Evolutionary conservation across 106 monocot species (phyloP).

Genomic region (Hemerocallis citrina): DNA sequence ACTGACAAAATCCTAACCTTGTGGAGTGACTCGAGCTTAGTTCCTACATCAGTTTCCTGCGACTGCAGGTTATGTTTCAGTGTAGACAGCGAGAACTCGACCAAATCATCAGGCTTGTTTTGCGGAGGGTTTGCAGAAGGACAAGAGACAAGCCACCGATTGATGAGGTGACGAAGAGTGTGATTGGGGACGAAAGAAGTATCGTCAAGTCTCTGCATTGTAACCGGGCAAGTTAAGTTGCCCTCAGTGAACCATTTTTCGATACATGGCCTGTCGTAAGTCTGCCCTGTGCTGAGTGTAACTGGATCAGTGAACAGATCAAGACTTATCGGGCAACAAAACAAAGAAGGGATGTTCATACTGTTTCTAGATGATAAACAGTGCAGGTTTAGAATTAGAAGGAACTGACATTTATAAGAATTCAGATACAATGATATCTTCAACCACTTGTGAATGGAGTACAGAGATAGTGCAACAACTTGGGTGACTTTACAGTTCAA

Average conservation of each 20-base stretch:
- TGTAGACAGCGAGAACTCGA: not conserved
- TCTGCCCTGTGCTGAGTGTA: conserved; percentile 15
- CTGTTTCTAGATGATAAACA: too few relatives aligned
- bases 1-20: not conserved
- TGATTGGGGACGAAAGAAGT: conserved; percentile 9
- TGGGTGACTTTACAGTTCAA: too few relatives aligned
- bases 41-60: not conserved
- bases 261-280: conserved; percentile 4
- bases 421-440: not conserved
- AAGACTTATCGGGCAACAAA: conserved; percentile 12
- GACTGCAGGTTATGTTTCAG: not conserved
- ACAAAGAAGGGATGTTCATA: conserved; percentile 11
- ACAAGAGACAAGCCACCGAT: not conserved
- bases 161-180: conserved; percentile 7
- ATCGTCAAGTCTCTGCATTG: conserved; percentile 10
- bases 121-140: not conserved
- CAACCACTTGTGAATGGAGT: not conserved
- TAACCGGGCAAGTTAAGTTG: conserved; percentile 16
- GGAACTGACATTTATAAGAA: too few relatives aligned
- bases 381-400: too few relatives aligned
- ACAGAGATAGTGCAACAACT: not conserved
- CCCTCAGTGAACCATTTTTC: conserved; percentile 13
- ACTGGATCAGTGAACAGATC: conserved; percentile 16
- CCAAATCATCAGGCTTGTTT: not conserved
- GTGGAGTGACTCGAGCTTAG: not conserved